phyloP scores from a whole-genome alignment of 1,284 basidiomycete species.

The Trametes pubescens region DNA sequence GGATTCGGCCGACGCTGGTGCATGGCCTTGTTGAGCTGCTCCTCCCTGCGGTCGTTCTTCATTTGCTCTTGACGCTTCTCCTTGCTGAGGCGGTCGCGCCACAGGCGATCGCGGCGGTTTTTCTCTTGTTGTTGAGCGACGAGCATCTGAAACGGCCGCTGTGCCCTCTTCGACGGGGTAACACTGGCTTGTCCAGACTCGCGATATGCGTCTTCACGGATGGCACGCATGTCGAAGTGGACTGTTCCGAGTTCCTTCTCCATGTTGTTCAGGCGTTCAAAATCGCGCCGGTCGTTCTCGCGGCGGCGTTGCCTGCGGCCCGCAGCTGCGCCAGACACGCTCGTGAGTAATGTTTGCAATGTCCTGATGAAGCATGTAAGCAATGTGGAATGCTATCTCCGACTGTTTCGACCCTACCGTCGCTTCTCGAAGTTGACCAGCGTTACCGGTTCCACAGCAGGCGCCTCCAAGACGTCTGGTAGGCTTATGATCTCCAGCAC shows the following conservation, averaged over 20 bases:
- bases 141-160: constrained; percentile 74
- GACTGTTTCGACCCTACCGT: constrained; percentile 52
- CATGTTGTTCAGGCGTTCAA: constrained; percentile 77
- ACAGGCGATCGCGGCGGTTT: constrained; percentile 73
- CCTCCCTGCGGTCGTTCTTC: constrained; percentile 73
- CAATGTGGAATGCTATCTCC: constrained; percentile 5
- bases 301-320: constrained; percentile 56
- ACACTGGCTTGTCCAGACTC: constrained; percentile 60
- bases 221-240: constrained; percentile 70
- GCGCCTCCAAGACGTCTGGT: constrained; percentile 72
- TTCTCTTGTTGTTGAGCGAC: constrained; percentile 77
- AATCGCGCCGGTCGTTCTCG: constrained; percentile 68
- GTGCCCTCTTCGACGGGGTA: constrained; percentile 55
- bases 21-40: constrained; percentile 77
- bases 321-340: constrained; percentile 53
- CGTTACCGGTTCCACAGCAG: constrained; percentile 56
- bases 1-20: constrained; percentile 58
- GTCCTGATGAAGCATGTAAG: constrained; percentile 52
- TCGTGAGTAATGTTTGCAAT: constrained; percentile 67
- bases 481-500: constrained; percentile 79
- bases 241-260: constrained; percentile 67
- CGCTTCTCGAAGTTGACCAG: constrained; percentile 85
- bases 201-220: constrained; percentile 75
- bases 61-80: constrained; percentile 79
- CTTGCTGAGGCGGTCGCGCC: constrained; percentile 71